These are phyloP conservation scores for Choanephora cucurbitarum DNA, from an alignment of 371 early-diverging fungal genomes.

Conservation along the genomic window DNA sequence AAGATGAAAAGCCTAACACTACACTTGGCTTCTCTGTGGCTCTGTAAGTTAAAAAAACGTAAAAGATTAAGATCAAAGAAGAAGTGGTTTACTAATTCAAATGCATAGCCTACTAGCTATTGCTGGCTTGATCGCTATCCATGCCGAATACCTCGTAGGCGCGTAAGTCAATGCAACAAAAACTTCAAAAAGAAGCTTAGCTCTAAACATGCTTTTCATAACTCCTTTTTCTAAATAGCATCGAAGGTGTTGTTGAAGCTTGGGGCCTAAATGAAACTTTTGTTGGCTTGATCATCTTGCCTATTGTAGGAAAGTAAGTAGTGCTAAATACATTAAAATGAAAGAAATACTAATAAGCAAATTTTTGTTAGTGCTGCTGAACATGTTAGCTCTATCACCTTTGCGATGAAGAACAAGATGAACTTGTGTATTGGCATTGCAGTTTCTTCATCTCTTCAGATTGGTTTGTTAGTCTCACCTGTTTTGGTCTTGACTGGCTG, in stretches of 20 bases:
- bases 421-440: conserved; percentile 86
- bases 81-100: background rate
- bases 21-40: conserved; percentile 47
- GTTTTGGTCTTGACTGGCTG: conserved; percentile 85
- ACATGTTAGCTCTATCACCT: conserved; percentile 82
- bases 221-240: conserved; percentile 52
- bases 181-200: background rate
- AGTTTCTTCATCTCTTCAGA: conserved; percentile 86
- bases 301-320: conserved; percentile 75
- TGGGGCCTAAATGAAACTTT: conserved; percentile 75
- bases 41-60: conserved; percentile 21
- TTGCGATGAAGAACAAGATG: conserved; percentile 89
- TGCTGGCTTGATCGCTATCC: conserved; percentile 69
- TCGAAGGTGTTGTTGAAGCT: conserved; percentile 71
- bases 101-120: conserved; percentile 40
- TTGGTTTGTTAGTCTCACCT: conserved; percentile 87
- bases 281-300: conserved; percentile 85
- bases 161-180: conserved; percentile 30
- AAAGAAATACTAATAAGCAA: conserved; percentile 33
- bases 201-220: background rate
- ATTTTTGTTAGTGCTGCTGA: conserved; percentile 40
- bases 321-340: background rate
- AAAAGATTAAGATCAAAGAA: background rate
- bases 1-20: conserved; percentile 51
- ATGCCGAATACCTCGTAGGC: conserved; percentile 81